Evolutionary conservation across 345 rosid species (phyloP), one percentile per base, ranked within the genome.

Genomic region (Erucastrum elatum): DNA sequence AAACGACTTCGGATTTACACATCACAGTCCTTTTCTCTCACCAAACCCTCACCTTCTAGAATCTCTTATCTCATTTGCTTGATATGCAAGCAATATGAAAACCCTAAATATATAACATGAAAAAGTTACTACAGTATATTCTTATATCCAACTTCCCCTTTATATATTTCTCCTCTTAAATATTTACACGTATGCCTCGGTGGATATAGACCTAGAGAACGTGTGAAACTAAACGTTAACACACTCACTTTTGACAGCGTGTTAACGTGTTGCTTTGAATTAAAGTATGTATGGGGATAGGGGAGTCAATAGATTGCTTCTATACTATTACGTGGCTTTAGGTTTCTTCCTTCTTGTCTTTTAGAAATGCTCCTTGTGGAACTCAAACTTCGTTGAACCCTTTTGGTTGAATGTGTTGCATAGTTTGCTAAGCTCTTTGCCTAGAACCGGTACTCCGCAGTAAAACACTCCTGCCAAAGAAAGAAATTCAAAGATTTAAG

Each of bases 321-420:
- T 34, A 61, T 74, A 74, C 78, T 74, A 72, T 56, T 49, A 70
- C 63, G 63, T 75, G 55, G 49, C 80, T 67, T 71, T 65, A 3
- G 41, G 63, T 37, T 78, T 72, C 62, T 39, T 77, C 66, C 59
- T 58, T 78, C 35, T 59, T 72, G 46, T 75, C 55, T 65, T 70
- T 75, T 76, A 95, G 87, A 95, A 95, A 66, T 93, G 94, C 81
- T 95, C 99, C 68, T 95, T 95, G 90, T 93, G 99, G 84, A 95
- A 95, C 68, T 95, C 99, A 62, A 95, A 95, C 83, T 90, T 95
- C 16, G 98, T 91, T 66, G 94, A 82, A 41, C 99, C 94, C 74
- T 88, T 95, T 83, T 95, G 99, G 69, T 93, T 95, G 86, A 89
- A 93, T 68, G 92, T 97, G 53, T 86, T 83, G 85, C 98, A 95